Base-by-base conservation (phyloP, 2,329 filamentous ascomycete genomes). In the Didymella arachidicola region DNA sequence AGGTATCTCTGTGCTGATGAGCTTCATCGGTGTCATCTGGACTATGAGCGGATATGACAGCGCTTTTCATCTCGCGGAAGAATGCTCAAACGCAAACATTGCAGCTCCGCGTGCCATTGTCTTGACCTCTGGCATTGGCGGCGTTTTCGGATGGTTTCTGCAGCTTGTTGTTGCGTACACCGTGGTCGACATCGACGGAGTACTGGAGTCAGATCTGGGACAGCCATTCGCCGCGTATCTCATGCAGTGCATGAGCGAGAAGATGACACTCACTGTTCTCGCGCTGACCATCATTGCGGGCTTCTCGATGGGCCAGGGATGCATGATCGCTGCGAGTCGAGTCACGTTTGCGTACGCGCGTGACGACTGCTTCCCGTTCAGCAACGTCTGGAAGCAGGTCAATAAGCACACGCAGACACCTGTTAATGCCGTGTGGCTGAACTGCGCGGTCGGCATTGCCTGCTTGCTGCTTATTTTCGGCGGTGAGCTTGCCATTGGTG, bases 141-240 rank as follows among this genome's bases (percentile, higher is more conserved):
- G 89, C 1, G 61, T 88, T 2, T 81, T 89, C 61, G 89, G 89
- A 44, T 92, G 89, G 86, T 86, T 89, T 65, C 77, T 92, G n/a
- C 89, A 91, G 71, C 80, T 91, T 10, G 86, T 91, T 0, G 87
- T 90, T 46, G 88, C 88, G 0, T 91, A 91, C 73, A 91, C 89
- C 0, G 86, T 91, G 29, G 80, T 86, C 45, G 85, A 88, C 68
- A 88, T 91, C 60, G 76, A 79, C 0, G 81, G 72, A 1, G 85
- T 86, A 1, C 78, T 91, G 14, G 76, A 82, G 16, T 88, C 86
- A 2, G 82, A 87, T 11, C 79, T 90, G 4, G 87, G 87, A 6
- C 88, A 91, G 72, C 89, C 89, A 0, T 91, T 88, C 80, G 89
- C 87, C 2, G 87, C 88, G 3, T 90, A 90, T 64, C 80, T 90